Percentiles rank a stretch among this genome's conserved stretches.
phyloP scores from a whole-genome alignment of 23 red algal species.

The Gracilaria domingensis region DNA sequence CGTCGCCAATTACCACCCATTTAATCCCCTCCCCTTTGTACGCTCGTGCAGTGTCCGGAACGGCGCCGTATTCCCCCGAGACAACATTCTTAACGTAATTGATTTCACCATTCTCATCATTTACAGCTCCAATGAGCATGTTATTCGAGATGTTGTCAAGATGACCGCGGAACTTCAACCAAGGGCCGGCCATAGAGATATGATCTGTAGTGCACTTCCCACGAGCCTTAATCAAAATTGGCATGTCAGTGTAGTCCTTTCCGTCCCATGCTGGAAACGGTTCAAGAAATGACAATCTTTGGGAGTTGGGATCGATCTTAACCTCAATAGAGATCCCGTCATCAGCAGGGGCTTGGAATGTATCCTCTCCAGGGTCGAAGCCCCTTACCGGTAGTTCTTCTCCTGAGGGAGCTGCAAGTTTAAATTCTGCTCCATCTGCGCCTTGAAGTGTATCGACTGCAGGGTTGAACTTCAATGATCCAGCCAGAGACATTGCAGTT shows the following conservation, averaged over 20 bases:
- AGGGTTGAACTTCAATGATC: conserved; percentile 94
- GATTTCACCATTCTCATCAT: conserved; percentile 95
- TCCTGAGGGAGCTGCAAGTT: conserved; percentile 76
- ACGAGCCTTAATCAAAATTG: conserved; percentile 94
- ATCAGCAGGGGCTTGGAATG: conserved; percentile 91
- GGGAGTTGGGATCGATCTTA: conserved; percentile 64
- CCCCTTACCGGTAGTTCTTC: conserved; percentile 90
- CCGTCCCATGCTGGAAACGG: conserved; percentile 96
- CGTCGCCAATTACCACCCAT: conserved; percentile 98
- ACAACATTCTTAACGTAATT: conserved; percentile 91
- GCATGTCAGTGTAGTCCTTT: conserved; percentile 86
- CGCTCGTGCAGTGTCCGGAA: conserved; percentile 94
- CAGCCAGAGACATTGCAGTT: conserved; percentile 91
- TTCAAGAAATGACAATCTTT: conserved; percentile 87
- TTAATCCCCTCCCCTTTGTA: conserved; percentile 90
- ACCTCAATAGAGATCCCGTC: conserved; percentile 72
- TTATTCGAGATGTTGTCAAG: conserved; percentile 99
- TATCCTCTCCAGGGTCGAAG: conserved; percentile 95
- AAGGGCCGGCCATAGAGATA: conserved; percentile 99
- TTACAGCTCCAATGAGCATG: conserved; percentile 98
- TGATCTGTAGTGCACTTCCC: conserved; percentile 99
- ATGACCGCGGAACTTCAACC: conserved; percentile 99
- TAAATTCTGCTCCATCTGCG: conserved; percentile 83
- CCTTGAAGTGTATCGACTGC: conserved; percentile 84
- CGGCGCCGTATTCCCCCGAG: conserved; percentile 89